Percentiles rank a stretch among this genome's conserved stretches.
These are phyloP conservation scores for Pleurozium schreberi DNA, from an alignment of 225 moss, liverwort and hornwort genomes.

Conservation along the genomic window DNA sequence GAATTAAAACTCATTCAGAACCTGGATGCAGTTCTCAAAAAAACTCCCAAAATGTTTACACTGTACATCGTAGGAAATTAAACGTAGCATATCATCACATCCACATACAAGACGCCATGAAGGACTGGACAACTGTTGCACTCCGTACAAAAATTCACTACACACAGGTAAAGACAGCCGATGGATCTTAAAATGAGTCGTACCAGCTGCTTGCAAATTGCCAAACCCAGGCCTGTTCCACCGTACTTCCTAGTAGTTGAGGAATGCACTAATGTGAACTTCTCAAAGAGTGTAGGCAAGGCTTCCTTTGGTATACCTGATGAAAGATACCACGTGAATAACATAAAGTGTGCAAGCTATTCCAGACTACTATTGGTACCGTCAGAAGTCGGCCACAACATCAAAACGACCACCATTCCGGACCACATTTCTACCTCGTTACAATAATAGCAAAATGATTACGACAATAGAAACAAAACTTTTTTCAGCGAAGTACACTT, in stretches of 20 bases:
- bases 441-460: background rate
- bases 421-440: background rate
- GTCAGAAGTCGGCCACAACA: background rate
- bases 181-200: background rate
- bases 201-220: constrained; percentile 60
- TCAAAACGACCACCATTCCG: background rate
- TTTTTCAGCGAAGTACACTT: background rate
- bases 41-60: background rate
- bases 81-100: background rate
- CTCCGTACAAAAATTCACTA: background rate
- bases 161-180: background rate
- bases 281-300: constrained; percentile 45
- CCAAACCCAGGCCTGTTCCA: constrained; percentile 48
- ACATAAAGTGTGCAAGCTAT: background rate
- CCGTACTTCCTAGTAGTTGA: constrained; percentile 54
- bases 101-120: background rate
- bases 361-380: background rate
- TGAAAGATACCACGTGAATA: background rate
- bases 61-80: background rate
- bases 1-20: background rate
- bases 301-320: constrained; percentile 50
- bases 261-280: constrained; percentile 51
- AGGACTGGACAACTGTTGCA: background rate
- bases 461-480: background rate
- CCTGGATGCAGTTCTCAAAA: background rate